These are phyloP conservation scores for Trichophyton benhamiae DNA, from an alignment of 2,329 filamentous ascomycete species.

Conservation along the genomic window DNA sequence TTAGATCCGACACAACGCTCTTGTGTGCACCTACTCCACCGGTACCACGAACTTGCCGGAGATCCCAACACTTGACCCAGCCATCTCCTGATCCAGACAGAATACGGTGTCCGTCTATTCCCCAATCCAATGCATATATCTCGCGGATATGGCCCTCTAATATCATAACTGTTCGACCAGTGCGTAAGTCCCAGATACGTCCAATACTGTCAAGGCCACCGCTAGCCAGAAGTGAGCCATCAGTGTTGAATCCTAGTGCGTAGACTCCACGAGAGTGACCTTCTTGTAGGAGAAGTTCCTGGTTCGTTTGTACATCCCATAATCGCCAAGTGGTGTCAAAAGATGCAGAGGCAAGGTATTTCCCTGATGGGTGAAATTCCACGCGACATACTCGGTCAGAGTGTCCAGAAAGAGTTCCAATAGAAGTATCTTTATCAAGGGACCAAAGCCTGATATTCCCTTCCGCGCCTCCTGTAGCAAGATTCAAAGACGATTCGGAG, in stretches of 20 bases:
- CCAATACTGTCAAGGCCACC: constrained; percentile 93
- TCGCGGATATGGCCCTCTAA: constrained; percentile 87
- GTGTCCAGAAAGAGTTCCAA: constrained; percentile 73
- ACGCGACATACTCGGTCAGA: constrained; percentile 77
- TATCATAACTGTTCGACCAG: constrained; percentile 89
- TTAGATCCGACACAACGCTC: constrained; percentile 79
- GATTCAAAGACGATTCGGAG: constrained; percentile 61
- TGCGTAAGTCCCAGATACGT: constrained; percentile 86
- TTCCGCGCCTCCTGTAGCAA: constrained; percentile 84
- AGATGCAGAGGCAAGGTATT: constrained; percentile 81
- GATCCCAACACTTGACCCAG: constrained; percentile 96
- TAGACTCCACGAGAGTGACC: constrained; percentile 92
- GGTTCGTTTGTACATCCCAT: constrained; percentile 81
- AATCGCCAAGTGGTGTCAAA: constrained; percentile 95
- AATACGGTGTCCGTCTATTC: constrained; percentile 77
- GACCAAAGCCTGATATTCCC: constrained; percentile 85
- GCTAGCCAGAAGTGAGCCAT: constrained; percentile 80
- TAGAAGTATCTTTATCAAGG: constrained; percentile 68
- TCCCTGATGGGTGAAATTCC: constrained; percentile 86
- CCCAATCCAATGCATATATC: constrained; percentile 89
- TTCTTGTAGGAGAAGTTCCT: constrained; percentile 78
- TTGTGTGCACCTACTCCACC: constrained; percentile 84
- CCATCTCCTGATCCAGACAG: constrained; percentile 87
- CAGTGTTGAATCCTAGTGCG: constrained; percentile 74
- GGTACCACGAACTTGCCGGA: constrained; percentile 71